Conservation (phyloP, 1,139 yeast genomes). For the Hansenula sp. region DNA sequence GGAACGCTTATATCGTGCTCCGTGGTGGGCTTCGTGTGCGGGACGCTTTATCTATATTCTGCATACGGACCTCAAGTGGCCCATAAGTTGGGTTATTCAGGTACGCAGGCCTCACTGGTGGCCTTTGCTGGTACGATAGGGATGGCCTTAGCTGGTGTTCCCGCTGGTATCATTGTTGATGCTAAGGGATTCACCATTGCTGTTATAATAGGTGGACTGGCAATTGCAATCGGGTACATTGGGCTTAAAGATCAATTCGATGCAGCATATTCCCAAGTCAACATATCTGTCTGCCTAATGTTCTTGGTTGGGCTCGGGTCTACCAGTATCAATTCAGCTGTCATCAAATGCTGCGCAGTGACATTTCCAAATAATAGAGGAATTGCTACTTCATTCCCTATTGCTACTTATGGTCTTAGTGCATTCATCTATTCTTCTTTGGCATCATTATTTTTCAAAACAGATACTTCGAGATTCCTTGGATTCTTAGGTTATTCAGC, state of each 20-base stretch:
- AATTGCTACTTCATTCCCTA: slow-evolving; percentile 56
- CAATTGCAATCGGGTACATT: slow-evolving; percentile 41
- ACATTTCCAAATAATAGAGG: slow-evolving; percentile 54
- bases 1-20: slow-evolving; percentile 40
- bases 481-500: slow-evolving; percentile 44
- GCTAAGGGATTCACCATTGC: slow-evolving; percentile 43
- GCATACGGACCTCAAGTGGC: slow-evolving; percentile 62
- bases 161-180: slow-evolving; percentile 51
- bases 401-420: slow-evolving; percentile 56
- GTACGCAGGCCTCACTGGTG: slow-evolving; percentile 47
- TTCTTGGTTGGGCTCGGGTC: slow-evolving; percentile 51
- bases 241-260: slow-evolving; percentile 46
- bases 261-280: slow-evolving; percentile 27
- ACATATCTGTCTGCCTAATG: slow-evolving; percentile 34
- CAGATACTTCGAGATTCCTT: slow-evolving; percentile 46
- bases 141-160: slow-evolving; percentile 48
- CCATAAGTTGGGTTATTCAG: slow-evolving; percentile 40
- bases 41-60: slow-evolving; percentile 43
- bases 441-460: slow-evolving; percentile 45
- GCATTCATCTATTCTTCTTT: slow-evolving; percentile 52
- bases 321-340: slow-evolving; percentile 47
- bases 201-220: slow-evolving; percentile 39
- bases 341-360: slow-evolving; percentile 57
- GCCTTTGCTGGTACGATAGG: slow-evolving; percentile 56
- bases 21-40: slow-evolving; percentile 41